phyloP scores from a whole-genome alignment of 1,284 basidiomycete genomes.

The Polyporus tsugae region DNA sequence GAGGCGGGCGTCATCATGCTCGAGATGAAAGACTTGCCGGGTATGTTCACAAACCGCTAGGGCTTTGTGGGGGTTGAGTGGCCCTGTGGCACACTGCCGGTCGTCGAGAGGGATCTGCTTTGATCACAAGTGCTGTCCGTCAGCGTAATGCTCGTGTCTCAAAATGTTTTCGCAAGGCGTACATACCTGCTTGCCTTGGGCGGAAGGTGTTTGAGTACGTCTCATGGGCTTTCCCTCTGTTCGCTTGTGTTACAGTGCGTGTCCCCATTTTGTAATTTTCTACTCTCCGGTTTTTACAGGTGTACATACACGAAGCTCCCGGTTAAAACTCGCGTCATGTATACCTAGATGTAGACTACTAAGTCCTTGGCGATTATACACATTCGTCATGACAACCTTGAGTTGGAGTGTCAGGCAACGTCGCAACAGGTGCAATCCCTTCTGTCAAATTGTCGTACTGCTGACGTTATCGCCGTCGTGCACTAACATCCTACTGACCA shows the following conservation, averaged over 20 bases:
- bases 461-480: neutral
- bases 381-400: neutral
- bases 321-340: neutral
- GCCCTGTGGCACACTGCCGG: neutral
- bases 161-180: neutral
- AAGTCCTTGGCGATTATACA: neutral
- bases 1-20: constrained; percentile 69
- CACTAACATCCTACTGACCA: neutral
- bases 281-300: neutral
- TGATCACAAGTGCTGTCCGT: neutral
- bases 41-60: constrained; percentile 57
- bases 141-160: neutral
- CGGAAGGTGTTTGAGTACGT: constrained; percentile 3
- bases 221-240: neutral
- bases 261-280: constrained; percentile 1
- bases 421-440: neutral
- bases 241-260: neutral
- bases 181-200: neutral
- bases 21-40: constrained; percentile 68
- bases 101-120: neutral
- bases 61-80: neutral
- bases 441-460: neutral
- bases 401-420: neutral
- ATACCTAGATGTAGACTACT: neutral
- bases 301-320: neutral